These are phyloP conservation scores for Favolaschia claudopus DNA, from an alignment of 768 basidiomycete species.

Conservation along the genomic window DNA sequence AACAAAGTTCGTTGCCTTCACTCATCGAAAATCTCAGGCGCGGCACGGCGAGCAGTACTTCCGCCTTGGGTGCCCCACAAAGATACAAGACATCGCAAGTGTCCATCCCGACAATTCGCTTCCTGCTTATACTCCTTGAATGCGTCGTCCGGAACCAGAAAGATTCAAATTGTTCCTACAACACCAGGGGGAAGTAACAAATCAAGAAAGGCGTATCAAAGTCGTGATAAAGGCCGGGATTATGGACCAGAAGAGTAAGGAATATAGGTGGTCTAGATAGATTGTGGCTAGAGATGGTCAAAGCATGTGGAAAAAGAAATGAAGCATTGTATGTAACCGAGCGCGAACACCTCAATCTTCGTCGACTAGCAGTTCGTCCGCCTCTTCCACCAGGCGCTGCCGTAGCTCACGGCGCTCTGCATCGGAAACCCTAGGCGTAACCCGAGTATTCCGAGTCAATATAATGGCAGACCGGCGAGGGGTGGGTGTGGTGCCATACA, in stretches of 20 bases:
- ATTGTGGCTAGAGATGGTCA: too few species aligned
- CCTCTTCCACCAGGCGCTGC: slow-evolving; percentile 44
- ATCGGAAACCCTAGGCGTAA: slow-evolving; percentile 32
- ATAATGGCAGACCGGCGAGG: slow-evolving; percentile 34
- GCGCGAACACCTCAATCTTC: slow-evolving; percentile 28
- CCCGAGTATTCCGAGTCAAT: slow-evolving; percentile 21
- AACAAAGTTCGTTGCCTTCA: background rate
- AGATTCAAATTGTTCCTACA: slow-evolving; percentile 22
- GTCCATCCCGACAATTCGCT: slow-evolving; percentile 18
- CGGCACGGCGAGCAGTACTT: slow-evolving; percentile 25
- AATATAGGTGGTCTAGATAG: slow-evolving; percentile 1
- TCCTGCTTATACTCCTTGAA: slow-evolving; percentile 19
- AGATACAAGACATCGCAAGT: slow-evolving; percentile 14
- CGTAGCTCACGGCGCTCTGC: slow-evolving; percentile 37
- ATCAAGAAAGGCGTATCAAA: slow-evolving; percentile 26
- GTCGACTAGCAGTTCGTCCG: slow-evolving; percentile 35
- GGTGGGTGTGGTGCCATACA: slow-evolving; percentile 32
- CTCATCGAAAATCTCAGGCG: background rate
- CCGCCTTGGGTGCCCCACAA: slow-evolving; percentile 24
- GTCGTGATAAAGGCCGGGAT: slow-evolving; percentile 11
- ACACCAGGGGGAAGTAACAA: slow-evolving; percentile 20
- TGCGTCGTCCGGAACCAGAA: background rate
- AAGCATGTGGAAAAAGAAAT: background rate
- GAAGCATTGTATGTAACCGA: slow-evolving; percentile 16
- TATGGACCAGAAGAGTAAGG: slow-evolving; percentile 11